Evolutionary conservation across 192 early-diverging fungal genomes (phyloP).

Genomic region (Funneliformis mosseae): DNA sequence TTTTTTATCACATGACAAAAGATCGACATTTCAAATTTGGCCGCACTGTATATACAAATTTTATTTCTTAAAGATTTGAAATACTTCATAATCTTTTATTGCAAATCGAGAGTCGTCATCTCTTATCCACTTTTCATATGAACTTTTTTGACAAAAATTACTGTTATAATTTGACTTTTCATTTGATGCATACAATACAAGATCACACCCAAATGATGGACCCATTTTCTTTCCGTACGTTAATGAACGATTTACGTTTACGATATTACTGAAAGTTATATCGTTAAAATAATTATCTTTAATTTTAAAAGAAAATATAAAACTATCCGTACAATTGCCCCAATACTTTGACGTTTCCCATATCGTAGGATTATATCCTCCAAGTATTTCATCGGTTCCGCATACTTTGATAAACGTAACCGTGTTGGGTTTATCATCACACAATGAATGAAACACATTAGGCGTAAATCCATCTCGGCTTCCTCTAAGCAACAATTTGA

Average conservation of each 20-base stretch:
- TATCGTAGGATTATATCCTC: too few relatives aligned
- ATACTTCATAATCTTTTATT: not conserved
- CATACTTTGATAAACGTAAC: too few relatives aligned
- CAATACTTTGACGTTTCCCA: not conserved
- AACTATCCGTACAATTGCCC: not conserved
- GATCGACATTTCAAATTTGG: too few relatives aligned
- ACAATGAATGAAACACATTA: not conserved
- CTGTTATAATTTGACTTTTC: not conserved
- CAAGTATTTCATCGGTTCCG: too few relatives aligned
- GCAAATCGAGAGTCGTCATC: not conserved
- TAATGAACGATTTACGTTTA: too few relatives aligned
- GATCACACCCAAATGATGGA: not conserved
- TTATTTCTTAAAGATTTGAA: not conserved
- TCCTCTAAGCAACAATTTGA: not conserved
- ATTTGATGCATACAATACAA: not conserved
- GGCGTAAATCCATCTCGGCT: not conserved
- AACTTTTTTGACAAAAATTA: not conserved
- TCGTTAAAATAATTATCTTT: not conserved
- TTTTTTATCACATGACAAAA: too few relatives aligned
- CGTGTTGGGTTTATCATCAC: not conserved
- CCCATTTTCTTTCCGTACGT: too few relatives aligned
- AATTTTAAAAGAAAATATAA: not conserved
- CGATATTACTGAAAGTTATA: not conserved
- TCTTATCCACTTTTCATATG: not conserved
- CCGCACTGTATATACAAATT: too few relatives aligned